phyloP scores from a whole-genome alignment of 768 basidiomycete species.

The Mycena floridula region DNA sequence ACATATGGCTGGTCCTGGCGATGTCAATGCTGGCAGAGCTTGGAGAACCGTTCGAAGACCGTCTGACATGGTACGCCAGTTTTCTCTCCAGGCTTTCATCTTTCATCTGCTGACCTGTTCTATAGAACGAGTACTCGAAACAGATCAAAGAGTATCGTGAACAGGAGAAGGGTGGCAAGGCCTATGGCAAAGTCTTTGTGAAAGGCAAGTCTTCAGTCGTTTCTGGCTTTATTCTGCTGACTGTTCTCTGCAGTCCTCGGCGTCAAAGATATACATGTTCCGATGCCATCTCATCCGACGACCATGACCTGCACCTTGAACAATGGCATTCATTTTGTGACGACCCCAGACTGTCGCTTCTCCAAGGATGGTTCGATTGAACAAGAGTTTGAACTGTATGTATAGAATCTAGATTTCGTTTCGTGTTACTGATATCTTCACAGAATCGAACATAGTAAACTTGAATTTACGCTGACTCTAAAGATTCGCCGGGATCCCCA shows the following conservation, averaged over 20 bases:
- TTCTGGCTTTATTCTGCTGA: too few relatives aligned
- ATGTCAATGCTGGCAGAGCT: slow-evolving; percentile 74
- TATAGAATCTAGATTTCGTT: slow-evolving; percentile 8
- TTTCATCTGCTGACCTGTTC: slow-evolving; percentile 6
- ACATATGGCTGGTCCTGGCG: slow-evolving; percentile 70
- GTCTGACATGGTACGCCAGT: slow-evolving; percentile 86
- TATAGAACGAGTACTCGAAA: slow-evolving; percentile 88
- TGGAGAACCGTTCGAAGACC: slow-evolving; percentile 87
- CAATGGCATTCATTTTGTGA: slow-evolving; percentile 95
- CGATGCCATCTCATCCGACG: slow-evolving; percentile 72
- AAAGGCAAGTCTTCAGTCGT: slow-evolving; percentile 62
- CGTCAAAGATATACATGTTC: slow-evolving; percentile 67
- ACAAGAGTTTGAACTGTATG: slow-evolving; percentile 89
- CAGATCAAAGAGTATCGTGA: slow-evolving; percentile 79
- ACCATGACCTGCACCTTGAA: slow-evolving; percentile 83
- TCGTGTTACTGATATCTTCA: background rate
- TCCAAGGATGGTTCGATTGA: slow-evolving; percentile 58
- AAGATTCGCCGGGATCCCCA: slow-evolving; percentile 86
- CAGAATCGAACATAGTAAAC: slow-evolving; percentile 89
- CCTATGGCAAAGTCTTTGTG: slow-evolving; percentile 91
- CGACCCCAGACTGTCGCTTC: slow-evolving; percentile 74
- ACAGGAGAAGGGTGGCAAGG: slow-evolving; percentile 72
- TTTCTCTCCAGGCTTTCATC: background rate
- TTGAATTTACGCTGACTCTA: slow-evolving; percentile 89
- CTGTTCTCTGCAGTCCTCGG: slow-evolving; percentile 71